phyloP scores from a whole-genome alignment of 2,329 filamentous ascomycete genomes.

The Fusarium torulosum region DNA sequence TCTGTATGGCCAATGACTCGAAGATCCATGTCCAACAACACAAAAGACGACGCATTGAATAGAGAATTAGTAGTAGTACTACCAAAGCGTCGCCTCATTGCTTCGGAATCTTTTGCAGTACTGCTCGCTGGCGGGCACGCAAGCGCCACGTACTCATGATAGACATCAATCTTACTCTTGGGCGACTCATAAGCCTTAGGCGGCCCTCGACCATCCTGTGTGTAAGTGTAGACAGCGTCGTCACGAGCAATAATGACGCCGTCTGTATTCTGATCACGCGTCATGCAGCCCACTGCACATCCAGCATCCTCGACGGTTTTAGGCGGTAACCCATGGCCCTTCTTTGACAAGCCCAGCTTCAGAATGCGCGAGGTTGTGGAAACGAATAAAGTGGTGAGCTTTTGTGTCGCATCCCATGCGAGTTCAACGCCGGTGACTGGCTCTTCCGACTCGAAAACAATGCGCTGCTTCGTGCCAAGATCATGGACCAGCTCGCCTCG shows the following conservation, averaged over 20 bases:
- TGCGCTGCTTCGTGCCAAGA: constrained; percentile 91
- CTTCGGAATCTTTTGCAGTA: constrained; percentile 67
- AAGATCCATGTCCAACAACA: constrained; percentile 90
- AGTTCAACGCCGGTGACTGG: constrained; percentile 94
- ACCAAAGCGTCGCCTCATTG: constrained; percentile 78
- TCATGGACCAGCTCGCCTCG: constrained; percentile 96
- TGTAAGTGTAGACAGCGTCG: constrained; percentile 96
- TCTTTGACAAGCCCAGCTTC: constrained; percentile 86
- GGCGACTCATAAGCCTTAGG: constrained; percentile 92
- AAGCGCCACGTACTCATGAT: constrained; percentile 87
- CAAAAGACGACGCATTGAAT: constrained; percentile 89
- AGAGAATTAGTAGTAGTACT: constrained; percentile 77
- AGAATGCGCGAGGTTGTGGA: constrained; percentile 90
- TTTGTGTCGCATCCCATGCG: constrained; percentile 62
- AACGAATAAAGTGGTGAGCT: constrained; percentile 84
- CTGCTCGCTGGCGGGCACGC: constrained; percentile 78
- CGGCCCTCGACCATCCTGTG: constrained; percentile 83
- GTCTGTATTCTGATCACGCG: constrained; percentile 80
- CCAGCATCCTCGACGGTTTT: constrained; percentile 90
- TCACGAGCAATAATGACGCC: constrained; percentile 93
- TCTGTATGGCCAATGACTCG: constrained; percentile 92
- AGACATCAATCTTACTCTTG: constrained; percentile 84
- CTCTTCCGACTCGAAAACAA: constrained; percentile 96
- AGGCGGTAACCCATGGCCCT: constrained; percentile 89
- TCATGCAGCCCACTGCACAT: constrained; percentile 96